Conservation (phyloP, 1,284 basidiomycete genomes). For the Tylopilus microsporus region DNA sequence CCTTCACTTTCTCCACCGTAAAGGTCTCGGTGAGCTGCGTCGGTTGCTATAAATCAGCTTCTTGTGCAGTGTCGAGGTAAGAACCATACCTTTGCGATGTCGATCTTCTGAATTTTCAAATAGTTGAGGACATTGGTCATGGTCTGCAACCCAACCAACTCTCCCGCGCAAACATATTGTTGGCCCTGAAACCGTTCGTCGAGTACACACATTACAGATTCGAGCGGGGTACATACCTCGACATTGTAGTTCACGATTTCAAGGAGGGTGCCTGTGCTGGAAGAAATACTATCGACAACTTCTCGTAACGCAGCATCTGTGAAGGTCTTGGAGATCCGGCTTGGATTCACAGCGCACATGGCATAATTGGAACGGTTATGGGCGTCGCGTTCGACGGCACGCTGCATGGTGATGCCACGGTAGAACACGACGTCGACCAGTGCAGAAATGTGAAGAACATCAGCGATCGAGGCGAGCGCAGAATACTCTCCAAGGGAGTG, state of each 20-base stretch:
- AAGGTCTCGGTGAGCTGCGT: constrained; percentile 77
- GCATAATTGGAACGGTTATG: constrained; percentile 94
- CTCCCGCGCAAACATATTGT: constrained; percentile 98
- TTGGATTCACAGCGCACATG: constrained; percentile 98
- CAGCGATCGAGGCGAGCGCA: constrained; percentile 93
- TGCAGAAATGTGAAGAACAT: constrained; percentile 91
- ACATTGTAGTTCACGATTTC: constrained; percentile 99
- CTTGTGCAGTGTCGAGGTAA: background rate
- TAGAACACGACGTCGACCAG: constrained; percentile 99
- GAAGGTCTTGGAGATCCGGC: constrained; percentile 90
- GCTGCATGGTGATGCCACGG: constrained; percentile 99
- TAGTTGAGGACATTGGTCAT: constrained; percentile 97
- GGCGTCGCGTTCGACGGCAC: constrained; percentile 91
- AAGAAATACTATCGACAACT: constrained; percentile 87
- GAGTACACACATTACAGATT: constrained; percentile 1
- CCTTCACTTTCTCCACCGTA: constrained; percentile 83
- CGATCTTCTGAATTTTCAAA: constrained; percentile 94
- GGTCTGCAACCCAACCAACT: constrained; percentile 87
- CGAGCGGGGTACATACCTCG: constrained; percentile 52
- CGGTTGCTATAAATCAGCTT: constrained; percentile 3
- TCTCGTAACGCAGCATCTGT: constrained; percentile 89
- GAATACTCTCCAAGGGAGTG: constrained; percentile 99
- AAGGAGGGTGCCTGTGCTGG: constrained; percentile 73
- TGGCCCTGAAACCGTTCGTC: constrained; percentile 55
- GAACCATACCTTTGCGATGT: constrained; percentile 76